Conservation (phyloP, 306 rosid genomes). For the Abrus pulchellus region DNA sequence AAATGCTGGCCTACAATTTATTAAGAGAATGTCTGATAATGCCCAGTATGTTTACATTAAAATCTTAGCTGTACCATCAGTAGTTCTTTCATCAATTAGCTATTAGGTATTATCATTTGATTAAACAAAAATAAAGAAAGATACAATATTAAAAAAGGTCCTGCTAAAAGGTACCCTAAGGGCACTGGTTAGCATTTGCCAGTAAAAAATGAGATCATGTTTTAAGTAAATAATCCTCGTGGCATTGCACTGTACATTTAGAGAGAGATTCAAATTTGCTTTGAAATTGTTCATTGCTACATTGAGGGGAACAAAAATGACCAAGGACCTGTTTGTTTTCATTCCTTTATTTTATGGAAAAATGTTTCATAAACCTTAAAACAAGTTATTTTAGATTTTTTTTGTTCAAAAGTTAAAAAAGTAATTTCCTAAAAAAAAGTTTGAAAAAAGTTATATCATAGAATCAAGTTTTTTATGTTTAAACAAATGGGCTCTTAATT, state of each 20-base stretch:
- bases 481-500: background rate
- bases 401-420: no score
- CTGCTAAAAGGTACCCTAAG: no score
- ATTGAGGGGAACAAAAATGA: slow-evolving; percentile 33
- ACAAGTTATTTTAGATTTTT: no score
- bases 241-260: background rate
- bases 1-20: background rate
- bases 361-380: background rate
- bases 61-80: slow-evolving; percentile 1
- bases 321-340: background rate
- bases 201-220: background rate
- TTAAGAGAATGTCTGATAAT: background rate
- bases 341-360: no score
- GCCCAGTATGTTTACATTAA: slow-evolving; percentile 1
- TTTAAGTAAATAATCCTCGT: background rate
- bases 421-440: no score
- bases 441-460: background rate
- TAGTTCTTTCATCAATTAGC: background rate
- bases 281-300: slow-evolving; percentile 10
- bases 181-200: no score
- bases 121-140: background rate
- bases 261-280: slow-evolving; percentile 24
- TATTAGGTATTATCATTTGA: background rate
- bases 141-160: background rate
- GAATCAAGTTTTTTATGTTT: background rate